These are phyloP conservation scores for Boletus tomentosulus DNA, from an alignment of 768 basidiomycete species.

Conservation along the genomic window DNA sequence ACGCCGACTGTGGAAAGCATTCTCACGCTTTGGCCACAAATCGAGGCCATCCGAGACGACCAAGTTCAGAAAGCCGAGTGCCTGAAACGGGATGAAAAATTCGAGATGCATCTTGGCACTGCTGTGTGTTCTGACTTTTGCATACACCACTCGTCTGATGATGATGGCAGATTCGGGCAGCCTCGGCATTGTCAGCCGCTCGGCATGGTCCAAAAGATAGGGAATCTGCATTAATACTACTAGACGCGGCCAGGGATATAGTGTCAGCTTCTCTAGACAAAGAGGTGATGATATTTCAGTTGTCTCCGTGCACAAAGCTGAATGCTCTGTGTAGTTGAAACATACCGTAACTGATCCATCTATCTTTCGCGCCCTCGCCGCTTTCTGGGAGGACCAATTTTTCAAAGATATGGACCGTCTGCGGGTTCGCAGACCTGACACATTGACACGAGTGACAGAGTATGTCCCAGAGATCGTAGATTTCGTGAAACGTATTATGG, in stretches of 20 bases:
- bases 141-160: conserved; percentile 10
- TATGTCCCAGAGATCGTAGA: conserved; percentile 93
- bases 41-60: conserved; percentile 48
- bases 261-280: conserved; percentile 69
- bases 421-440: conserved; percentile 82
- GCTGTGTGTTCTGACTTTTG: conserved; percentile 50
- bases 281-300: conserved; percentile 45
- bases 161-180: conserved; percentile 42
- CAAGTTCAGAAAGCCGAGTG: conserved; percentile 66
- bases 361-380: conserved; percentile 76
- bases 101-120: conserved; percentile 79
- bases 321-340: conserved; percentile 50
- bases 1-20: conserved; percentile 48
- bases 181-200: conserved; percentile 52
- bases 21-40: conserved; percentile 50
- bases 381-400: conserved; percentile 87
- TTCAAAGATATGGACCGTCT: conserved; percentile 92
- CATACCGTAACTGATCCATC: conserved; percentile 81
- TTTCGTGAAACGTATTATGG: conserved; percentile 81
- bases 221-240: conserved; percentile 50
- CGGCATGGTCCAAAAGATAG: conserved; percentile 38
- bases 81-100: conserved; percentile 83
- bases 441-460: conserved; percentile 91
- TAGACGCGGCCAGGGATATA: conserved; percentile 75
- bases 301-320: neutral